Base-by-base conservation (phyloP, 2,329 filamentous ascomycete genomes). In the Pestalotiopsis sp. region DNA sequence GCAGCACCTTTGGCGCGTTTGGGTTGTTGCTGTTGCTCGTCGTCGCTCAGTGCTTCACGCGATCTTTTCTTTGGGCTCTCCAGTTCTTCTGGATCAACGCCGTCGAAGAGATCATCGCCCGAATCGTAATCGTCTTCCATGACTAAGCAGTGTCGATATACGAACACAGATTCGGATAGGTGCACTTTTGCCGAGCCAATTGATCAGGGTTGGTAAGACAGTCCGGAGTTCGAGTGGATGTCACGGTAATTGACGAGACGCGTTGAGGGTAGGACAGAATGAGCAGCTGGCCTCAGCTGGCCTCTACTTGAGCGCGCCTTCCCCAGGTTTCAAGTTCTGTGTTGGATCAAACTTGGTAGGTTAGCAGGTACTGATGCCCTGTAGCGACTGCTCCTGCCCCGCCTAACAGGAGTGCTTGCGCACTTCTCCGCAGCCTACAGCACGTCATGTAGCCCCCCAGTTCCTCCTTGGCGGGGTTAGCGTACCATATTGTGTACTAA, bases 21-120 rank as follows among this genome's bases (percentile, higher is more conserved):
- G 3, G 17, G 9, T n/a, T 27, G n/a, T 13, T 49, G 56, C n/a
- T 45, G 9, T 12, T 31, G 36, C 7, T 23, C 38, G 61, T 49
- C 41, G 23, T 45, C 20, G 5, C 17, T 38, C 9, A 12, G 7
- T 17, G n/a, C 52, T 23, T 59, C 36, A 23, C 23, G 17, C 14
- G 65, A 13, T 60, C 66, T 68, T 38, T 70, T 68, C 11, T 68
- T 69, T n/a, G 72, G 68, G 2, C 68, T 45, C 1, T 69, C 62
- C 58, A 76, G 68, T 17, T 69, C 65, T 20, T 74, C 72, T 41
- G 61, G 64, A 45, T 77, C 65, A 12, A 77, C 64, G 56, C 73
- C 75, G 17, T 73, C 77, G 27, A 81, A 75, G 6, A 80, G 66
- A 11, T 80, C 79, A 61, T 81, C 79, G 12, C 75, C 79, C 0